A percentile compares a stretch with the other conserved stretches of the same genome.
Evolutionary conservation across 169 alveolate genomes (phyloP).

Genomic region (Plasmodium knowlesi): DNA sequence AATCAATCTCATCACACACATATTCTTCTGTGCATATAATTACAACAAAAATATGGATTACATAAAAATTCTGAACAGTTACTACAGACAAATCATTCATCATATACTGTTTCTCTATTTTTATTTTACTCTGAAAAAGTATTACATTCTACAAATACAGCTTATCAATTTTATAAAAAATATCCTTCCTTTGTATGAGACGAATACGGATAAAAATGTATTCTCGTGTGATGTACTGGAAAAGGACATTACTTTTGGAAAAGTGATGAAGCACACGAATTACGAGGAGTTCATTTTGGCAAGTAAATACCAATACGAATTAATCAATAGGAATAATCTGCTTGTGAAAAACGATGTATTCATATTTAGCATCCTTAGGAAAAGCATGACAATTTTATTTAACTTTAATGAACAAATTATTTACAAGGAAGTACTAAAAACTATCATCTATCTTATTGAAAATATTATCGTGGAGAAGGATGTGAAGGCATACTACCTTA

Average conservation of each 20-base stretch:
- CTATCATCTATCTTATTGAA: conserved; percentile 39
- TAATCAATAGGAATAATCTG: conserved; percentile 15
- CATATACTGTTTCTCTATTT: conserved; percentile 48
- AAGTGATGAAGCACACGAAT: neutral
- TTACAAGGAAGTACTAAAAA: conserved; percentile 58
- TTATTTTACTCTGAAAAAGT: conserved; percentile 60
- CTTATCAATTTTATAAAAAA: conserved; percentile 18
- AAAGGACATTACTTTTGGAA: neutral
- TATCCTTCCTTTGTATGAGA: conserved; percentile 29
- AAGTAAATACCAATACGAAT: conserved; percentile 42
- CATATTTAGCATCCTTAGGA: conserved; percentile 63
- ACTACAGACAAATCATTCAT: conserved; percentile 37
- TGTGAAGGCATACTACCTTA: conserved; percentile 41
- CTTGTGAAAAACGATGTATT: conserved; percentile 56
- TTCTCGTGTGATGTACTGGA: neutral
- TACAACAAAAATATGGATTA: conserved; percentile 11
- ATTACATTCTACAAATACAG: conserved; percentile 43
- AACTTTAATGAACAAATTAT: conserved; percentile 50
- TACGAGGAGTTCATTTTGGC: conserved; percentile 56
- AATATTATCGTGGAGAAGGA: conserved; percentile 52
- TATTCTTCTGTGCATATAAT: conserved; percentile 3
- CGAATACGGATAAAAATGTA: neutral
- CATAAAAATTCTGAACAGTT: conserved; percentile 13
- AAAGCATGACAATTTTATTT: conserved; percentile 28
- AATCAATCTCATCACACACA: neutral